Conservation (phyloP, 345 rosid species). For the Bruguiera gymnorhiza region DNA sequence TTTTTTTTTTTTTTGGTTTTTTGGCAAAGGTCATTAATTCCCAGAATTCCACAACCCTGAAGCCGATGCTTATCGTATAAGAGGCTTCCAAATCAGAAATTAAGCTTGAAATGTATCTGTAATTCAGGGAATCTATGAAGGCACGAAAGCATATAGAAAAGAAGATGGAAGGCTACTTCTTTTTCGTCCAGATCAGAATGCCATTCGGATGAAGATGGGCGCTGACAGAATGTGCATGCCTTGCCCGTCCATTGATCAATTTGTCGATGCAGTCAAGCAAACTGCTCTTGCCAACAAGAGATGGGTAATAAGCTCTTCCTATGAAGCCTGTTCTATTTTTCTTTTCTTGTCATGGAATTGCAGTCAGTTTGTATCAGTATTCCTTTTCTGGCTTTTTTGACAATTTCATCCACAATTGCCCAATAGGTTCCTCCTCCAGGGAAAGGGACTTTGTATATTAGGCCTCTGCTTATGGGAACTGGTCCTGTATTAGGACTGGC, state of each 20-base stretch:
- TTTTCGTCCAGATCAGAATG: constrained; percentile 40
- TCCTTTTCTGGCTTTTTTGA: background rate
- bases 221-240: constrained; percentile 63
- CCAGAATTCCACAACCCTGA: too few species aligned
- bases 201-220: constrained; percentile 43
- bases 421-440: constrained; percentile 78
- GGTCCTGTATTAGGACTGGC: constrained; percentile 70
- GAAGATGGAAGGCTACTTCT: constrained; percentile 26
- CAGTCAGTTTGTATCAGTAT: too few species aligned
- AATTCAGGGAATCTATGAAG: constrained; percentile 38
- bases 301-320: constrained; percentile 19
- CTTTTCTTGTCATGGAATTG: too few species aligned
- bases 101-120: too few species aligned
- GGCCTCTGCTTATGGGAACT: constrained; percentile 78
- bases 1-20: background rate
- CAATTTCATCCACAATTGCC: background rate
- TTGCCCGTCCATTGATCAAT: constrained; percentile 48
- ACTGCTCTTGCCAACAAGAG: constrained; percentile 47
- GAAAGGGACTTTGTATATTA: constrained; percentile 71
- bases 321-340: too few species aligned
- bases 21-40: background rate
- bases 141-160: constrained; percentile 31
- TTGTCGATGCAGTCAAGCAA: constrained; percentile 50
- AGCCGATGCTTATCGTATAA: too few species aligned
- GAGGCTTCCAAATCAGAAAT: too few species aligned